Conservation (phyloP, 2,329 filamentous ascomycete species). For the Hypocrella siamensis region DNA sequence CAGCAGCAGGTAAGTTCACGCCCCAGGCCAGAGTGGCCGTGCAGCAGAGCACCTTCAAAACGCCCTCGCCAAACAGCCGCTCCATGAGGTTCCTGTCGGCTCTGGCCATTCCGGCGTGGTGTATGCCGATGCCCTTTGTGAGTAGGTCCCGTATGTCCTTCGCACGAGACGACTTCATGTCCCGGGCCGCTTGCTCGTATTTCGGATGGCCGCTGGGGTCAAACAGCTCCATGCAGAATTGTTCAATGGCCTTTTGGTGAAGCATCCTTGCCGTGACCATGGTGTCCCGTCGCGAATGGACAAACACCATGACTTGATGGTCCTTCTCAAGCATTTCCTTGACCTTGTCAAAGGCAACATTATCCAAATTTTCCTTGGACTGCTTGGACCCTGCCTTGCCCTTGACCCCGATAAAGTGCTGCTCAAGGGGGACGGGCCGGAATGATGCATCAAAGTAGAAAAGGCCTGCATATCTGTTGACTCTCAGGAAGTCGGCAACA, state of each 20-base stretch:
- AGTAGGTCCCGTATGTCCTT: slow-evolving; percentile 79
- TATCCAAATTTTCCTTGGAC: slow-evolving; percentile 79
- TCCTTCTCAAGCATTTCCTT: slow-evolving; percentile 77
- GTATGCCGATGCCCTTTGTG: slow-evolving; percentile 80
- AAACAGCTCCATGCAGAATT: slow-evolving; percentile 66
- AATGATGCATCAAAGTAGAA: slow-evolving; percentile 98
- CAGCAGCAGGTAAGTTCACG: slow-evolving; percentile 93
- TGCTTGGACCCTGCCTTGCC: slow-evolving; percentile 71
- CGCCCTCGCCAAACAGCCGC: slow-evolving; percentile 73
- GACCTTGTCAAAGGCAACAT: slow-evolving; percentile 83
- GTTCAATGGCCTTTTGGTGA: slow-evolving; percentile 71
- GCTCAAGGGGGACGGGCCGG: slow-evolving; percentile 85
- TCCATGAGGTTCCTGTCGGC: slow-evolving; percentile 95
- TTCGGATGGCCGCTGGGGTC: slow-evolving; percentile 64
- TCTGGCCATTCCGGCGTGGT: slow-evolving; percentile 93
- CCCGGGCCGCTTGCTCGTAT: slow-evolving; percentile 64
- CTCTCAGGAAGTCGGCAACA: slow-evolving; percentile 90
- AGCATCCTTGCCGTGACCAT: slow-evolving; percentile 75
- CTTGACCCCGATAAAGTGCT: slow-evolving; percentile 94
- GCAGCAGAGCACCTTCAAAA: slow-evolving; percentile 96
- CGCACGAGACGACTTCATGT: slow-evolving; percentile 75
- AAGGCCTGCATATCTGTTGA: slow-evolving; percentile 80
- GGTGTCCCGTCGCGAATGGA: slow-evolving; percentile 91
- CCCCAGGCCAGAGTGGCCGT: slow-evolving; percentile 96
- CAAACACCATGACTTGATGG: slow-evolving; percentile 99